phyloP scores from a whole-genome alignment of 345 rosid species.

The Hibiscus trionum region DNA sequence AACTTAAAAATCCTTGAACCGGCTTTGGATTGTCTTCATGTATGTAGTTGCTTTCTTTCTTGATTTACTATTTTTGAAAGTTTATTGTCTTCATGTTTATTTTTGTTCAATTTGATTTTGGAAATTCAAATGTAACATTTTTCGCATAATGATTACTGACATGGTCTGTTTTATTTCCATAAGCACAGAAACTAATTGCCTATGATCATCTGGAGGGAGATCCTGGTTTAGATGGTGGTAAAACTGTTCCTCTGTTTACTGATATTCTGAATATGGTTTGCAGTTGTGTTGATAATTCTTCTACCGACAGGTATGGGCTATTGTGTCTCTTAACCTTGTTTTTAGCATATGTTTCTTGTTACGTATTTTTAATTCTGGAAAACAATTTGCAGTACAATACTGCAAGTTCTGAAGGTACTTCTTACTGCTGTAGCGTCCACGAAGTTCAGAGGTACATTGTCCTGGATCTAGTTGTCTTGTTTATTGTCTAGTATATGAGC shows the following conservation, averaged over 20 bases:
- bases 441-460: conserved; percentile 75
- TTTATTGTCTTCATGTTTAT: not conserved
- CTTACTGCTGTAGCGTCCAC: conserved; percentile 91
- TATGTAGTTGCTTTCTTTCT: conserved; percentile 27
- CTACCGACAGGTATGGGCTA: conserved; percentile 71
- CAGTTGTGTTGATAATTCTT: conserved; percentile 81
- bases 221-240: conserved; percentile 92
- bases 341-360: conserved; percentile 15
- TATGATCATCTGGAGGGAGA: conserved; percentile 76
- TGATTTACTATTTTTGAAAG: conserved; percentile 1
- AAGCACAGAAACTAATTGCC: conserved; percentile 84
- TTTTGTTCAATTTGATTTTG: conserved; percentile 3
- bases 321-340: conserved; percentile 9
- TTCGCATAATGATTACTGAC: conserved; percentile 6
- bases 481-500: conserved; percentile 1
- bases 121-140: not conserved
- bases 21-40: conserved; percentile 99
- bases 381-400: conserved; percentile 65
- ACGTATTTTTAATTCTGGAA: conserved; percentile 21
- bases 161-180: conserved; percentile 18
- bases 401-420: conserved; percentile 91
- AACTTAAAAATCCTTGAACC: conserved; percentile 76
- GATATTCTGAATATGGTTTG: conserved; percentile 87
- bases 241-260: conserved; percentile 67
- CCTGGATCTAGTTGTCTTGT: conserved; percentile 12